Evolutionary conservation across 2,329 filamentous ascomycete species (phyloP), one percentile per base, ranked within the genome.

Genomic region (Colletotrichum incanum): DNA sequence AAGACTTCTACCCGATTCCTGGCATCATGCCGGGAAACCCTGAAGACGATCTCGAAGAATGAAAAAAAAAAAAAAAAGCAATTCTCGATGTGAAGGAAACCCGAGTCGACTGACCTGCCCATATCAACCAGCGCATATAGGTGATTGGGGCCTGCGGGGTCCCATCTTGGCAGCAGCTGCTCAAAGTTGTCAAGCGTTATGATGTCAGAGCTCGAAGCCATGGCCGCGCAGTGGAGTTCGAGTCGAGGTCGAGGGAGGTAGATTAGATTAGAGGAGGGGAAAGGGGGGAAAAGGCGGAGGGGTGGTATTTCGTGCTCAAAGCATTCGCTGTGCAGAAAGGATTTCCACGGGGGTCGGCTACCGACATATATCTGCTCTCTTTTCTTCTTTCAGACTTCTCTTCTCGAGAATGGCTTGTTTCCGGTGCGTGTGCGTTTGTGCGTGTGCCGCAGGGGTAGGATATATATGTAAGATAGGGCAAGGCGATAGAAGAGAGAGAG

Each of bases 111-210:
- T 72, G 73, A 89, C 88, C 88, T 90, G 78, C 88, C 88, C 87
- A 90, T 90, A 74, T 90, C 88, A 67, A 90, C 88, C 64, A 90
- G 80, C 64, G 88, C 88, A 77, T 88, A 88, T 20, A 89, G 82
- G 72, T 90, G 87, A 76, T 79, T 88, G 65, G 83, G 75, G 54
- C 81, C 82, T 65, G 83, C 76, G 34, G 85, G 82, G 64, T 82
- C 77, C 88, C 88, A 90, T 80, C 77, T 77, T 45, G 85, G 84
- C 76, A 90, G 81, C 77, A 83, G 86, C 50, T 84, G 78, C 72
- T 81, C 77, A 71, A 88, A 83, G 76, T 89, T 88, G 23, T 87
- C 85, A 72, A 90, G 83, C 5, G 85, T 88, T 67, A 90, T 80
- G 74, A 86, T 79, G 76, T 86, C 82, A 43, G 82, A 79, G 45